A percentile compares a stretch with the other conserved stretches of the same genome.
These are phyloP conservation scores for Ogataea siamensis DNA, from an alignment of 805 yeast species.

Conservation along the genomic window DNA sequence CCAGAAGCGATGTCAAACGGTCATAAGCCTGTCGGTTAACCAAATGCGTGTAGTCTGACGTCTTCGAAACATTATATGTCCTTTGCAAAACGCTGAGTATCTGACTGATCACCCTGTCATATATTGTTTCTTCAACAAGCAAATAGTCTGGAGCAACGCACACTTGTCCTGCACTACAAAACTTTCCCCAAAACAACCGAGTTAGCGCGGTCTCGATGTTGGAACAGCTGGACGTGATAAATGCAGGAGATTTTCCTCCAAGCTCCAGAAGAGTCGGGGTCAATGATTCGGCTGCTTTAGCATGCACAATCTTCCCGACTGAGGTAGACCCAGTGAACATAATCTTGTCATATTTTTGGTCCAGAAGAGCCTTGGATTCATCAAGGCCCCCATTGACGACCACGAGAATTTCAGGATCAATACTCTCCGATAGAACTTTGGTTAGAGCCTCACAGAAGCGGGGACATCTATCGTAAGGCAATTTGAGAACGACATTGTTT, in stretches of 20 bases:
- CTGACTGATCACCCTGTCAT: conserved; percentile 49
- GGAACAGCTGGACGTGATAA: conserved; percentile 54
- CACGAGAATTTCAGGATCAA: conserved; percentile 55
- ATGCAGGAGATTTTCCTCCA: conserved; percentile 90
- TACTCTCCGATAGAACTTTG: conserved; percentile 48
- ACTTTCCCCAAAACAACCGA: conserved; percentile 76
- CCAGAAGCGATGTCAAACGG: conserved; percentile 43
- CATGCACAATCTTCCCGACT: conserved; percentile 76
- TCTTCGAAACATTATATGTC: conserved; percentile 42
- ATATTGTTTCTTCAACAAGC: conserved; percentile 58
- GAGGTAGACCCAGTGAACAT: conserved; percentile 77
- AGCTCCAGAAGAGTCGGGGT: conserved; percentile 82
- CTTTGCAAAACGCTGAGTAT: conserved; percentile 40
- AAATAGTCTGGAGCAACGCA: conserved; percentile 89
- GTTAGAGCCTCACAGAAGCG: conserved; percentile 55
- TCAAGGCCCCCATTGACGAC: conserved; percentile 72
- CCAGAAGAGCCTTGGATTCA: conserved; percentile 55
- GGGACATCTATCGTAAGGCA: conserved; percentile 71
- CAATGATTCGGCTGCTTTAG: conserved; percentile 78
- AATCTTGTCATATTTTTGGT: conserved; percentile 72
- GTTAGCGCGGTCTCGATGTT: conserved; percentile 36
- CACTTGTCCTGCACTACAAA: conserved; percentile 82
- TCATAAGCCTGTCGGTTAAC: conserved; percentile 53
- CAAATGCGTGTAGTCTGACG: conserved; percentile 56
- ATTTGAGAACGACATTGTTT: conserved; percentile 69